These are phyloP conservation scores for Vinca minor DNA, from an alignment of 257 asterid species.

Conservation along the genomic window DNA sequence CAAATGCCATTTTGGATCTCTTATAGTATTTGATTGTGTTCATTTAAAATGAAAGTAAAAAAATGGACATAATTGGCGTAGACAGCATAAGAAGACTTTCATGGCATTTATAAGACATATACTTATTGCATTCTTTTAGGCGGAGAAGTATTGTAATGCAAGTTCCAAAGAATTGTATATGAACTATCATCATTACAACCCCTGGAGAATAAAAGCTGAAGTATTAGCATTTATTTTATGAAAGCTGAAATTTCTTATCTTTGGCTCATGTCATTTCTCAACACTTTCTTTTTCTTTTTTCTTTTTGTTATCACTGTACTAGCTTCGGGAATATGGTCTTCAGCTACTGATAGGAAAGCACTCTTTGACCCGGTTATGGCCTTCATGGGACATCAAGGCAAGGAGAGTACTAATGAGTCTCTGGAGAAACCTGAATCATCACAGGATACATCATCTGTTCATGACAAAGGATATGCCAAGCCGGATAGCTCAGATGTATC, in stretches of 20 bases:
- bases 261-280: constrained; percentile 9
- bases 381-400: constrained; percentile 65
- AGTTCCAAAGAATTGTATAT: neutral
- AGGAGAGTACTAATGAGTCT: constrained; percentile 36
- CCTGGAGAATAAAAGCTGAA: neutral
- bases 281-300: constrained; percentile 4
- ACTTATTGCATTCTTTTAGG: neutral
- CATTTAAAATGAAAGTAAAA: neutral
- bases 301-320: constrained; percentile 18
- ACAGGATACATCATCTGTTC: constrained; percentile 25
- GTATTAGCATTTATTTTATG: neutral
- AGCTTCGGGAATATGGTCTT: constrained; percentile 76
- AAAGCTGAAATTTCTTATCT: constrained; percentile 3
- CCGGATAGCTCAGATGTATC: constrained; percentile 29
- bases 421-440: constrained; percentile 31
- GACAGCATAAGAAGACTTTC: neutral
- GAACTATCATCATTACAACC: neutral
- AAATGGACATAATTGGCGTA: neutral
- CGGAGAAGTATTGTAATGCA: neutral
- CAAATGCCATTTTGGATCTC: neutral
- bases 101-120: neutral
- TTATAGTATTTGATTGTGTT: neutral
- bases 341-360: constrained; percentile 52
- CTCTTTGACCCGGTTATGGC: constrained; percentile 66
- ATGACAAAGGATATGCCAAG: constrained; percentile 24